Evolutionary conservation across 225 moss, liverwort and hornwort genomes (phyloP), one percentile per base, ranked within the genome.

Genomic region (Pseudisothecium myosuroides): DNA sequence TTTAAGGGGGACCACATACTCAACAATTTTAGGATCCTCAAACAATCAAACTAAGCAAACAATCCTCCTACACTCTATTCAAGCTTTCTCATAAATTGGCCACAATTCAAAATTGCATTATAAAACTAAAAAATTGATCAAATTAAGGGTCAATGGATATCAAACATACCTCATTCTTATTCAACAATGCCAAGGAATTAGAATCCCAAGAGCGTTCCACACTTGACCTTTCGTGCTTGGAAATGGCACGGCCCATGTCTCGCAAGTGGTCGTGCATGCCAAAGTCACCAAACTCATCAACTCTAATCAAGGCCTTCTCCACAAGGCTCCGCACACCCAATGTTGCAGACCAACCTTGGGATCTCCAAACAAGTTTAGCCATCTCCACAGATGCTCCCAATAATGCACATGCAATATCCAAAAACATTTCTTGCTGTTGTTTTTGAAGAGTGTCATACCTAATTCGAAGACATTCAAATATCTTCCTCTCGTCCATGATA

Each of bases 21-120:
- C 0, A 20, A 37, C 1, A 20, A 36, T 1, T 66, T 5, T 6
- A 0, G 0, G 1, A 66, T 37, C 11, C 6, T 20, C 11, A 65
- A 36, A 36, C 20, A 34, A 65, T 65, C 65, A 65, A 36, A 32
- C 7, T 7, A 2, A 36, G 0, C 0, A 1, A 66, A n/a, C 7
- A 22, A 0, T 68, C 7, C 1, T n/a, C 1, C 4, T 22, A 2
- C 0, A 4, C 11, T 37, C 21, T n/a, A 22, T 4, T n/a, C 7
- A 68, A 22, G 6, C 2, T 37, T 3, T 13, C 4, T n/a, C 7
- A 12, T 4, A 1, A n/a, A 8, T 4, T 7, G 0, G 6, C 3
- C n/a, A 21, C 12, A 67, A 21, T 11, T n/a, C n/a, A 37, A 37
- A 37, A 12, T 0, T 37, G 1, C 3, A 21, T 6, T 21, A 6